Conservation (phyloP, 345 rosid genomes). For the Brassica cretica region DNA sequence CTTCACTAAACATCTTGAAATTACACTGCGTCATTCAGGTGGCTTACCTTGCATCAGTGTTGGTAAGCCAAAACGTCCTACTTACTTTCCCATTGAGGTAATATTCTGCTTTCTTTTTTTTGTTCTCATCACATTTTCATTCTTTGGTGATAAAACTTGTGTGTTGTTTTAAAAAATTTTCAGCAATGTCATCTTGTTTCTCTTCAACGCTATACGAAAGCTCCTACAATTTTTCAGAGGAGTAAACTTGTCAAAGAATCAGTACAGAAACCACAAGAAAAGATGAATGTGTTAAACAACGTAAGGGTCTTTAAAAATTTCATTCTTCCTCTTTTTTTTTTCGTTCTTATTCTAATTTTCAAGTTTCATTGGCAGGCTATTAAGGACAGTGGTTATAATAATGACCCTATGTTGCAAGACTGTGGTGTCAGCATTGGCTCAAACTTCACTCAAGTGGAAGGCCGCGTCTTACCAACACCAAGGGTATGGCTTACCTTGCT, state of each 20-base stretch:
- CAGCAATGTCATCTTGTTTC: slow-evolving; percentile 76
- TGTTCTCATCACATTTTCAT: background rate
- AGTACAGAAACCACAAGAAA: slow-evolving; percentile 76
- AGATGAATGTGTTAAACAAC: slow-evolving; percentile 53
- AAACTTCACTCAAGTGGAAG: slow-evolving; percentile 67
- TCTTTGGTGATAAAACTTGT: background rate
- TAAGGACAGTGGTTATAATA: slow-evolving; percentile 55
- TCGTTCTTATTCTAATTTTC: background rate
- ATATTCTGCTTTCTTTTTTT: background rate
- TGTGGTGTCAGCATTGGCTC: slow-evolving; percentile 60
- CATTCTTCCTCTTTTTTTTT: background rate
- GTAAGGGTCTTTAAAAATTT: slow-evolving; percentile 44
- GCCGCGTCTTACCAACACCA: slow-evolving; percentile 53
- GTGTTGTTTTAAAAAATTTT: background rate
- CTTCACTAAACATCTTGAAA: slow-evolving; percentile 54
- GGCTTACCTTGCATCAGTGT: slow-evolving; percentile 74
- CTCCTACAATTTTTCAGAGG: slow-evolving; percentile 52
- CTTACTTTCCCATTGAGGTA: slow-evolving; percentile 76
- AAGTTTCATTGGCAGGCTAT: slow-evolving; percentile 49
- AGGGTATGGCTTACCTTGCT: too few relatives aligned
- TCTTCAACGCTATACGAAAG: slow-evolving; percentile 82
- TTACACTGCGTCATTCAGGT: slow-evolving; percentile 54
- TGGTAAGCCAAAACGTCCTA: slow-evolving; percentile 82
- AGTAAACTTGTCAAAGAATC: slow-evolving; percentile 68
- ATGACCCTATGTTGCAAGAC: slow-evolving; percentile 64